Evolutionary conservation across 495 filamentous ascomycete genomes (phyloP).

Genomic region (Choiromyces venosus): DNA sequence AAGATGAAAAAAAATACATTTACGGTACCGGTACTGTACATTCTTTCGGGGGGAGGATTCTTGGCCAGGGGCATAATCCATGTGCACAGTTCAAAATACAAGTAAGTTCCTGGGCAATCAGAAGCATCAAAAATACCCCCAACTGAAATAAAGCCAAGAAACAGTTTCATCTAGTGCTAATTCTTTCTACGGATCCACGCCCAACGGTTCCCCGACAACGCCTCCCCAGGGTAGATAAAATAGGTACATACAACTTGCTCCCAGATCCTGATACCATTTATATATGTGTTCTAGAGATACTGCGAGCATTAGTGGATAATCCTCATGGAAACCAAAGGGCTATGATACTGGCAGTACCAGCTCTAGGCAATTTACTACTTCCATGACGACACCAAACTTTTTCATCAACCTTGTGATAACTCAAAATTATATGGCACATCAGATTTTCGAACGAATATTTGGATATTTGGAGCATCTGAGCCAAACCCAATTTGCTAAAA

Average conservation of each 20-base stretch:
- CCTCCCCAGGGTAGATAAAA: not conserved
- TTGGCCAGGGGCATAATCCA: no score
- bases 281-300: not conserved
- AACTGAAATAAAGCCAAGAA: not conserved
- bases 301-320: not conserved
- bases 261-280: not conserved
- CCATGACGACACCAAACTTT: not conserved
- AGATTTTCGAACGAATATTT: not conserved
- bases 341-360: not conserved
- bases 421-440: not conserved
- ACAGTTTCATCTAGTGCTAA: not conserved
- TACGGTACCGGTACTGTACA: no score
- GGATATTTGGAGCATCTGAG: no score
- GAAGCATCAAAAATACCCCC: not conserved
- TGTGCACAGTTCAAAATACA: no score
- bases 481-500: not conserved
- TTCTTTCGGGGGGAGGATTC: no score
- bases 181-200: not conserved
- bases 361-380: not conserved
- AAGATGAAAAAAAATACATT: no score
- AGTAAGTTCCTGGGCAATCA: not conserved
- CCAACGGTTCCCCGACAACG: not conserved
- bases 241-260: not conserved
- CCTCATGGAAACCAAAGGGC: not conserved
- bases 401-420: not conserved